Conservation (phyloP, 129 eudicot genomes). For the Scalesia atractyloides region DNA sequence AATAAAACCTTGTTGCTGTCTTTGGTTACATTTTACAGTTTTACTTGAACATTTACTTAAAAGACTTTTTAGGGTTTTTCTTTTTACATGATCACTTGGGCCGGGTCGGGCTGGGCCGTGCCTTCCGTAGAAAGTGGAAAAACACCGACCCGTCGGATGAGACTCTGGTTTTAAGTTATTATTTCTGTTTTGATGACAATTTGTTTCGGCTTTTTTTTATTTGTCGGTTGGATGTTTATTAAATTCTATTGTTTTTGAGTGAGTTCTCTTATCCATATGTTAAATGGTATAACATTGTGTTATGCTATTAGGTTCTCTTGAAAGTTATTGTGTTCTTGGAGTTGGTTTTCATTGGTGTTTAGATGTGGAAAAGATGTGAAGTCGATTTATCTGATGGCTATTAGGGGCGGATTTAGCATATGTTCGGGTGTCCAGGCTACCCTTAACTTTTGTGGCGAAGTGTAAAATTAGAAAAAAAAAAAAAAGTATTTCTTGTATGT, state of each 20-base stretch:
- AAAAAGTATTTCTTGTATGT: no score
- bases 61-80: constrained; percentile 25
- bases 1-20: constrained; percentile 44
- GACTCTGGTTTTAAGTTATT: constrained; percentile 22
- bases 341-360: background rate
- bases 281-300: background rate
- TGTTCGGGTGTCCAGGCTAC: no score
- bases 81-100: constrained; percentile 18
- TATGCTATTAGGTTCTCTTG: constrained; percentile 2
- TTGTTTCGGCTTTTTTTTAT: background rate
- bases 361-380: no score
- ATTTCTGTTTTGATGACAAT: constrained; percentile 19
- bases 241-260: background rate
- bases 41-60: constrained; percentile 29
- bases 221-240: constrained; percentile 33
- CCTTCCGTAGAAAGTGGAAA: constrained; percentile 38
- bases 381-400: no score
- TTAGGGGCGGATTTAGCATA: no score
- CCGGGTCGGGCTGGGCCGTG: constrained; percentile 7
- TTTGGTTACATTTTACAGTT: constrained; percentile 43
- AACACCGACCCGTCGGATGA: constrained; percentile 26
- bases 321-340: background rate
- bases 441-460: no score
- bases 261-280: constrained; percentile 5
- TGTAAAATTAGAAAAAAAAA: no score